phyloP scores from a whole-genome alignment of 2,329 filamentous ascomycete species.

The Aspergillus sp. region DNA sequence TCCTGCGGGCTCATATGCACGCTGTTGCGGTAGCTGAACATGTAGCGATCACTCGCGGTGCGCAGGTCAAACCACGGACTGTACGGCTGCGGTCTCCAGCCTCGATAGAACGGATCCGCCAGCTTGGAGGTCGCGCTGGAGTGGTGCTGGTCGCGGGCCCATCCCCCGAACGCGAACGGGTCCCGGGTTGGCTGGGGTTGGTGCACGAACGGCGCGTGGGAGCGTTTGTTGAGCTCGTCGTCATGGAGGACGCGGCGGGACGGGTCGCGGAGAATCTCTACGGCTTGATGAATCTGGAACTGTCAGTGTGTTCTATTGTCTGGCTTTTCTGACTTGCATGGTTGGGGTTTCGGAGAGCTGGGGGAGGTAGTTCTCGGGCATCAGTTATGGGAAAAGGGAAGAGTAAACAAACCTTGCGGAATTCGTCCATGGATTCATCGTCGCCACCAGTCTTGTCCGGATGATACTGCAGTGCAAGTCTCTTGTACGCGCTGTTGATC shows the following conservation, averaged over 20 bases:
- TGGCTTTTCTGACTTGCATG: not conserved
- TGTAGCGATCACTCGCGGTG: slow-evolving; percentile 23
- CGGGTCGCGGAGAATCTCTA: slow-evolving; percentile 34
- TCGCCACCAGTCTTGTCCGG: slow-evolving; percentile 30
- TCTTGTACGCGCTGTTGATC: slow-evolving; percentile 35
- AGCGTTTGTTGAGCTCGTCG: slow-evolving; percentile 9
- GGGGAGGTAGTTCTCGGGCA: not conserved
- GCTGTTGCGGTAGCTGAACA: slow-evolving; percentile 29
- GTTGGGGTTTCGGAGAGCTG: not conserved
- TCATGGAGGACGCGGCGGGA: slow-evolving; percentile 23
- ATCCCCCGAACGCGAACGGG: not conserved
- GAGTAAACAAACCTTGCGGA: slow-evolving; percentile 22
- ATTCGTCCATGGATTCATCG: slow-evolving; percentile 12
- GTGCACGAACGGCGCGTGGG: not conserved
- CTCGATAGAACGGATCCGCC: slow-evolving; percentile 1
- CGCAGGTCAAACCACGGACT: too few relatives aligned
- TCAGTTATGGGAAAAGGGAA: not conserved
- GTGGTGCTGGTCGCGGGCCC: too few relatives aligned
- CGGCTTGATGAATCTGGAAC: slow-evolving; percentile 32
- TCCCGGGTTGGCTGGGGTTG: not conserved
- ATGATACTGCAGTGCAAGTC: slow-evolving; percentile 33
- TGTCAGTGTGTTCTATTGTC: not conserved
- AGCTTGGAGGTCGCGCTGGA: too few relatives aligned
- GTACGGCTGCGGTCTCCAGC: slow-evolving; percentile 13
- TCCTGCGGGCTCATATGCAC: slow-evolving; percentile 30